These are phyloP conservation scores for Fraxinus ornus DNA, from an alignment of 305 asterid genomes.

Conservation along the genomic window DNA sequence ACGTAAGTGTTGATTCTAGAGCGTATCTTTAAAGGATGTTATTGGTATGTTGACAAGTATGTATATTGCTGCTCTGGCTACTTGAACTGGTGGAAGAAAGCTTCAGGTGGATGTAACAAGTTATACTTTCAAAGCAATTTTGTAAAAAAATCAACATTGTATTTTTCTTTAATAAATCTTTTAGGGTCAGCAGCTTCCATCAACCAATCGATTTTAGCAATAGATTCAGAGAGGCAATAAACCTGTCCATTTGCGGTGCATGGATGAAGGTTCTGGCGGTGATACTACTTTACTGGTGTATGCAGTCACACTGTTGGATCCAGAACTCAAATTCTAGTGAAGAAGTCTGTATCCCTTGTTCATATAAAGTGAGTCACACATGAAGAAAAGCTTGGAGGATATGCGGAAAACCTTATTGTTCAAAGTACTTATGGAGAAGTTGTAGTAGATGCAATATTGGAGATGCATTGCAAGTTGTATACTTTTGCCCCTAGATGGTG, in stretches of 20 bases:
- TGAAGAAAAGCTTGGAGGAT: slow-evolving; percentile 6
- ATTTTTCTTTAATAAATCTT: background rate
- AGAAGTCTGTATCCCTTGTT: background rate
- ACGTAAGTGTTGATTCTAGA: background rate
- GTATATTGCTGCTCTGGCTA: background rate
- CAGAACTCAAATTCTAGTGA: background rate
- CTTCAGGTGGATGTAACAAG: background rate
- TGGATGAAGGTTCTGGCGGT: background rate
- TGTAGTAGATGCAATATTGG: background rate
- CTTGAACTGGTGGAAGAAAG: background rate
- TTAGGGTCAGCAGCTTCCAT: background rate
- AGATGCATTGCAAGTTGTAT: background rate
- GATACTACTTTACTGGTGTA: background rate
- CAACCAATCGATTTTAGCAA: background rate
- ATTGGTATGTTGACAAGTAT: background rate
- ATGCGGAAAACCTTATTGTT: background rate
- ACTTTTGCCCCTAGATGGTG: background rate
- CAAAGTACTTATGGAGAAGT: background rate
- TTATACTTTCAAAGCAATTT: background rate
- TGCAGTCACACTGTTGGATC: background rate
- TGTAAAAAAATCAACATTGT: background rate
- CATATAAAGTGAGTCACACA: background rate
- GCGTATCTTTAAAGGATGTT: background rate
- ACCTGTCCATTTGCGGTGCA: background rate
- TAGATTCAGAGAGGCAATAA: background rate